A percentile compares a stretch with the other conserved stretches of the same genome.
phyloP scores from a whole-genome alignment of 768 basidiomycete species.

The Tylopilus vinaceipallidus region DNA sequence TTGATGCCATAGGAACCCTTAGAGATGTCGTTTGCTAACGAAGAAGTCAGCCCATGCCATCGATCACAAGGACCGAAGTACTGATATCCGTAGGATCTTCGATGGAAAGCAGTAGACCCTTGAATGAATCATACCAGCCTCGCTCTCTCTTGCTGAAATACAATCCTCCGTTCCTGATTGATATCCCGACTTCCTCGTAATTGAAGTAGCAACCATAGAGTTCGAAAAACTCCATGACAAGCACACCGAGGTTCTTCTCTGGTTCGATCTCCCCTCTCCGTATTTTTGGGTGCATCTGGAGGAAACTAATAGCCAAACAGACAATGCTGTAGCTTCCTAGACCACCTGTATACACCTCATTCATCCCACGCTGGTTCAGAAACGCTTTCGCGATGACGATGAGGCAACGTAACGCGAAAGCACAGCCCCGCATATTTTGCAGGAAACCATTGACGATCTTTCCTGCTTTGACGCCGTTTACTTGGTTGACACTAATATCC shows the following conservation, averaged over 20 bases:
- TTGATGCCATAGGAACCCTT: constrained; percentile 81
- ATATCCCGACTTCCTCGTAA: constrained; percentile 87
- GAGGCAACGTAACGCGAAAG: constrained; percentile 75
- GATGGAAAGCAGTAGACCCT: constrained; percentile 66
- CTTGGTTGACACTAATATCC: constrained; percentile 93
- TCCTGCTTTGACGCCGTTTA: constrained; percentile 77
- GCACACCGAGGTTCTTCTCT: constrained; percentile 84
- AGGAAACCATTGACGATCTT: constrained; percentile 80
- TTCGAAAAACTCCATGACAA: constrained; percentile 97
- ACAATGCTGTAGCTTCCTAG: constrained; percentile 94
- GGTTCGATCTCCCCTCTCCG: constrained; percentile 85
- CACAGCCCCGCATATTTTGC: constrained; percentile 50
- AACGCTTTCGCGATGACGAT: constrained; percentile 91
- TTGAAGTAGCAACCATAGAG: constrained; percentile 92
- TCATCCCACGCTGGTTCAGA: constrained; percentile 86
- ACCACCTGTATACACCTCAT: constrained; percentile 97
- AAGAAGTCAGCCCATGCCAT: not conserved
- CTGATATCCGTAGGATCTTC: constrained; percentile 92
- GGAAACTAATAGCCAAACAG: constrained; percentile 87
- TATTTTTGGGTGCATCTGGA: constrained; percentile 98
- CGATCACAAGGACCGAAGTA: constrained; percentile 40
- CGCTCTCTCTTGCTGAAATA: constrained; percentile 82
- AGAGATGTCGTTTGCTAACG: constrained; percentile 88
- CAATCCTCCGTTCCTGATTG: constrained; percentile 80
- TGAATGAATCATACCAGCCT: constrained; percentile 73